Percentiles rank a stretch among this genome's conserved stretches.
Evolutionary conservation across 306 rosid genomes (phyloP).

Genomic region (Citrullus amarus): DNA sequence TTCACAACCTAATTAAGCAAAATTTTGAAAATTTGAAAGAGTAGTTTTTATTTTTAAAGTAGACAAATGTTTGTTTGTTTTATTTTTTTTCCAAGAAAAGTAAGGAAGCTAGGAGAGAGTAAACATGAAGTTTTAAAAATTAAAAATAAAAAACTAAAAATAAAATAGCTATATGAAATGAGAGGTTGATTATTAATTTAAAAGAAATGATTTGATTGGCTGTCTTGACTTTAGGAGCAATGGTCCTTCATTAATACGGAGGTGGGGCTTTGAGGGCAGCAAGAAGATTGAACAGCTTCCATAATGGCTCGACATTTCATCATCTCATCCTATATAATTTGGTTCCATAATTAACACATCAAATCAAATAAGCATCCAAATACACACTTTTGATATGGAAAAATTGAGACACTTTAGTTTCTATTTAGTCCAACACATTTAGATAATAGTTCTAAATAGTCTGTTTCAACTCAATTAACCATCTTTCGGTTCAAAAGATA

Average conservation of each 20-base stretch:
- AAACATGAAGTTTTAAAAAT: not conserved
- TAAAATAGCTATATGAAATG: not conserved
- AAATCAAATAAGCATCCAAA: not conserved
- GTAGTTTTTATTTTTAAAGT: not conserved
- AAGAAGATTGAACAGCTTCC: slow-evolving; percentile 12
- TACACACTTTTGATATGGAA: too few relatives aligned
- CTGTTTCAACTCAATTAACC: too few relatives aligned
- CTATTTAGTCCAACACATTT: too few relatives aligned
- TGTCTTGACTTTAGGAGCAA: not conserved
- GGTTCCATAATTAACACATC: not conserved
- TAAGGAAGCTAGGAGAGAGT: not conserved
- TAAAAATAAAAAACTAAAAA: not conserved
- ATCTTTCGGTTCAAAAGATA: too few relatives aligned
- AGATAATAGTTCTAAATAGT: too few relatives aligned
- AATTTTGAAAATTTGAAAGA: too few relatives aligned
- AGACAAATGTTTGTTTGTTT: not conserved
- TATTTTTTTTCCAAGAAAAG: too few relatives aligned
- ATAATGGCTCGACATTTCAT: slow-evolving; percentile 24
- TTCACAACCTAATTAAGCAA: not conserved
- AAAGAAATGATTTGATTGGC: not conserved
- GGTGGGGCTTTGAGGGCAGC: slow-evolving; percentile 37
- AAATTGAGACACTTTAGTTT: too few relatives aligned
- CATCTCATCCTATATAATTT: slow-evolving; percentile 24
- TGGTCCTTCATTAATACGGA: slow-evolving; percentile 28
- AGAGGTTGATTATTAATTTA: not conserved